phyloP scores from a whole-genome alignment of 169 alveolate genomes.

The Amoebophrya sp. region DNA sequence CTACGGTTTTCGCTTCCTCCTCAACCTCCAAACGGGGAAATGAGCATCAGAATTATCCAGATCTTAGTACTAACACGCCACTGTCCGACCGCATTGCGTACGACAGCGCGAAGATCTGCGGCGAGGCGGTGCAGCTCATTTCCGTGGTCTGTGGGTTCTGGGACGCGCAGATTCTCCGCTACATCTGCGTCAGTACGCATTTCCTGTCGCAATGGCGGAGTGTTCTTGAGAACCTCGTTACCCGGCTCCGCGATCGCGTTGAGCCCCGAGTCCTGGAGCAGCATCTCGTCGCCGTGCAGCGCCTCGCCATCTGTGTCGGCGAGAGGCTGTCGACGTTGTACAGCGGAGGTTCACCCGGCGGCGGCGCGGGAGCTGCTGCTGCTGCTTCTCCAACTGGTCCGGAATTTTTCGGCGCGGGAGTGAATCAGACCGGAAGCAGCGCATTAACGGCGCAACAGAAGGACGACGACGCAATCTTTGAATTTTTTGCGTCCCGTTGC shows the following conservation, averaged over 20 bases:
- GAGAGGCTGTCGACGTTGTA: too few species aligned
- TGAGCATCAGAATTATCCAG: too few species aligned
- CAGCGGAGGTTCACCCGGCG: too few species aligned
- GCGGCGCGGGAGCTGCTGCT: too few species aligned
- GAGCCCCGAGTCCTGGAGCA: not conserved
- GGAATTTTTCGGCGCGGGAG: too few species aligned
- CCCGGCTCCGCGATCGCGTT: not conserved
- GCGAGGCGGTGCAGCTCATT: not conserved
- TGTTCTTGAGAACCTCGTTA: not conserved
- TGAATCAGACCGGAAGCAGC: too few species aligned
- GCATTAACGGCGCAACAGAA: not conserved
- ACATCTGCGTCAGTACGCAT: not conserved
- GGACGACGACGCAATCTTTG: not conserved
- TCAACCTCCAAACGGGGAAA: too few species aligned
- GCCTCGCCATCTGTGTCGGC: not conserved
- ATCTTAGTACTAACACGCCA: too few species aligned
- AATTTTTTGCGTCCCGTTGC: not conserved
- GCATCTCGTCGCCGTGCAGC: not conserved
- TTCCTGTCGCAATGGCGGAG: not conserved
- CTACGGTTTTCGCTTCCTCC: too few species aligned
- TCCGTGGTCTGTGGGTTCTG: not conserved
- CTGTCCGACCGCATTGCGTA: slow-evolving; percentile 1
- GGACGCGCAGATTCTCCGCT: not conserved
- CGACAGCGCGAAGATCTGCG: not conserved
- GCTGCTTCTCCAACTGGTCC: too few species aligned